A percentile compares a stretch with the other conserved stretches of the same genome.
Evolutionary conservation across 345 rosid genomes (phyloP).

Genomic region (Camelina laxa): DNA sequence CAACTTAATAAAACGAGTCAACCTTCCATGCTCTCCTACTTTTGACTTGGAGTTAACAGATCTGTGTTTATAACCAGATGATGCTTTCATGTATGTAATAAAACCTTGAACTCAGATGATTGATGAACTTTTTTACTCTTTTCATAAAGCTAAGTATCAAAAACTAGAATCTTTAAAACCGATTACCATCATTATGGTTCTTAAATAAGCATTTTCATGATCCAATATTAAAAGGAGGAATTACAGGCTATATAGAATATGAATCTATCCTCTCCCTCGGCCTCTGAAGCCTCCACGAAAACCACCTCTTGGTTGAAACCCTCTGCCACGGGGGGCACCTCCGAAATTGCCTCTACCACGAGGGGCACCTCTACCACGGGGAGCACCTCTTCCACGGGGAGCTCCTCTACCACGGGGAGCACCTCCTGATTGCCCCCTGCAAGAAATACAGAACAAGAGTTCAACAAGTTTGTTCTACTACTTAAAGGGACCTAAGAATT

Average conservation of each 20-base stretch:
- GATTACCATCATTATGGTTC: neutral
- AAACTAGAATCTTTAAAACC: neutral
- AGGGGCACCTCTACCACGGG: slow-evolving; percentile 71
- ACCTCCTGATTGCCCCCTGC: slow-evolving; percentile 57
- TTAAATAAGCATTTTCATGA: slow-evolving; percentile 13
- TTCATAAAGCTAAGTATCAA: slow-evolving; percentile 2
- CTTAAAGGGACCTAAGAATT: neutral
- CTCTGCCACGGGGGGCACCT: slow-evolving; percentile 55
- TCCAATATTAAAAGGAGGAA: neutral
- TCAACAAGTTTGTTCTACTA: neutral
- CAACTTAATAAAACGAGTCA: slow-evolving; percentile 28
- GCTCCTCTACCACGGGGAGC: slow-evolving; percentile 47
- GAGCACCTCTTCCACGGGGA: slow-evolving; percentile 40
- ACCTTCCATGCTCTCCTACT: slow-evolving; percentile 10
- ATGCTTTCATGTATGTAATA: slow-evolving; percentile 33
- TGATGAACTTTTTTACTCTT: slow-evolving; percentile 13
- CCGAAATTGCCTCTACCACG: slow-evolving; percentile 63
- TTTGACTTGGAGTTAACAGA: slow-evolving; percentile 29
- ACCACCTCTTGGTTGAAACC: slow-evolving; percentile 59
- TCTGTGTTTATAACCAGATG: slow-evolving; percentile 28
- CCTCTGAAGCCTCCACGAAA: slow-evolving; percentile 83
- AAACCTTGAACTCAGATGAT: slow-evolving; percentile 9
- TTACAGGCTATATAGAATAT: slow-evolving; percentile 10
- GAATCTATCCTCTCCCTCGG: slow-evolving; percentile 66
- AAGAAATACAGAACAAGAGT: slow-evolving; percentile 16